Conservation (phyloP, 192 early-diverging fungal genomes). For the Linnemannia schmuckeri region DNA sequence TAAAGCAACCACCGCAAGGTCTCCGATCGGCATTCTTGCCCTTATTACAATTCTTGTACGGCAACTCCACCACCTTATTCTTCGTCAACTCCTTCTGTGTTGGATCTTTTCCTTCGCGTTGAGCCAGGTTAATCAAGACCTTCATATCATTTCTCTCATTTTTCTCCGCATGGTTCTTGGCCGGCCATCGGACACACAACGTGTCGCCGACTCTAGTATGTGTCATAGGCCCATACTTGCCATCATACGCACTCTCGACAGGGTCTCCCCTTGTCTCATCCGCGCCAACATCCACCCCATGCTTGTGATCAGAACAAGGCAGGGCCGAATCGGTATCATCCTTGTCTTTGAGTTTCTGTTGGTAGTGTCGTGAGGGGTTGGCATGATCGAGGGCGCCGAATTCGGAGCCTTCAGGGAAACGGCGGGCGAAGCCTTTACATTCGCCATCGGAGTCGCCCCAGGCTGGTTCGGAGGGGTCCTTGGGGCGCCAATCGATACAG, state of each 20-base stretch:
- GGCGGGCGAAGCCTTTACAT: slow-evolving; percentile 27
- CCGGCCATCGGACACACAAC: slow-evolving; percentile 39
- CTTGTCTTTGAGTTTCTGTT: slow-evolving; percentile 6
- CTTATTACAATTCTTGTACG: slow-evolving; percentile 17
- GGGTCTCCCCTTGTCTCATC: slow-evolving; percentile 24
- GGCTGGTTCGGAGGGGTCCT: neutral
- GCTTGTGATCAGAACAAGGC: slow-evolving; percentile 21
- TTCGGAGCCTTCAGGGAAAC: neutral
- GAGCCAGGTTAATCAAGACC: slow-evolving; percentile 23
- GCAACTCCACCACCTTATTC: neutral
- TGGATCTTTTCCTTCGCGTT: slow-evolving; percentile 11
- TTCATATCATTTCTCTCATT: slow-evolving; percentile 14
- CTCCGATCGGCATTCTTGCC: neutral
- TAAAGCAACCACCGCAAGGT: slow-evolving; percentile 41
- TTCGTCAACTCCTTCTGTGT: slow-evolving; percentile 13
- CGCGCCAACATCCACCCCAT: slow-evolving; percentile 21
- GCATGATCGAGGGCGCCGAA: slow-evolving; percentile 29
- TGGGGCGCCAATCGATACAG: slow-evolving; percentile 29
- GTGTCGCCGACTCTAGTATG: neutral
- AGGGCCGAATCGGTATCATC: neutral
- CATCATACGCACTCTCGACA: slow-evolving; percentile 6
- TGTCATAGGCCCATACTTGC: slow-evolving; percentile 18
- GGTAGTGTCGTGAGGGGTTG: slow-evolving; percentile 38
- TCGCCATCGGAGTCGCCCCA: slow-evolving; percentile 23
- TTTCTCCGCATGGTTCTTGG: slow-evolving; percentile 31